Evolutionary conservation across 192 early-diverging fungal genomes (phyloP).

Genomic region (Linnemannia schmuckeri): DNA sequence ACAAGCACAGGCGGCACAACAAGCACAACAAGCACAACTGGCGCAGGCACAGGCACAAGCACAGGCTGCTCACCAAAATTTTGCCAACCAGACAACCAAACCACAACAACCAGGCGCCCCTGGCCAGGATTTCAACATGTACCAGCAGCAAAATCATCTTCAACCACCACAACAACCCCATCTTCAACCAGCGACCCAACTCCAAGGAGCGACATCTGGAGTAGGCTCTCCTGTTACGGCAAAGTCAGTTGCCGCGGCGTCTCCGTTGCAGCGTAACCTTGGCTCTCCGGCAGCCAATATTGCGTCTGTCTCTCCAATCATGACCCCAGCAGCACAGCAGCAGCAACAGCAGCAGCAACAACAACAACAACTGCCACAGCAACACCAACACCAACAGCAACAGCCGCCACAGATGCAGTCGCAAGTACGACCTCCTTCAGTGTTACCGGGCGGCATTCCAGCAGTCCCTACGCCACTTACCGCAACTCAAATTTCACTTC

Average conservation of each 20-base stretch:
- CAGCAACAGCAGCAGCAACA: slow-evolving; percentile 2
- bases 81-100: slow-evolving; percentile 18
- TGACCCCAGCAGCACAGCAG: slow-evolving; percentile 16
- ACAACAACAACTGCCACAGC: not conserved
- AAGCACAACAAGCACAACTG: slow-evolving; percentile 10
- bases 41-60: slow-evolving; percentile 13
- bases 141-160: slow-evolving; percentile 47
- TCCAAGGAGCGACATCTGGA: slow-evolving; percentile 4
- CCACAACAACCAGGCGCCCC: slow-evolving; percentile 14
- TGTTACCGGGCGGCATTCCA: not conserved
- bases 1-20: slow-evolving; percentile 13
- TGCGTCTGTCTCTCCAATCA: slow-evolving; percentile 27
- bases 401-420: not conserved
- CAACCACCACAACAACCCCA: slow-evolving; percentile 21
- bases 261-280: slow-evolving; percentile 41
- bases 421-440: slow-evolving; percentile 1
- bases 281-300: slow-evolving; percentile 31
- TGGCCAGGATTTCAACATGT: slow-evolving; percentile 42
- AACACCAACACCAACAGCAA: not conserved
- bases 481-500: slow-evolving; percentile 2
- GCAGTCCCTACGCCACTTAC: slow-evolving; percentile 18
- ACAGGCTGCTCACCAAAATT: slow-evolving; percentile 17
- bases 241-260: slow-evolving; percentile 24
- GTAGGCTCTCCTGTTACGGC: slow-evolving; percentile 29
- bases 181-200: not conserved